These are phyloP conservation scores for Fusarium zealandicum DNA, from an alignment of 2,329 filamentous ascomycete species.

Conservation along the genomic window DNA sequence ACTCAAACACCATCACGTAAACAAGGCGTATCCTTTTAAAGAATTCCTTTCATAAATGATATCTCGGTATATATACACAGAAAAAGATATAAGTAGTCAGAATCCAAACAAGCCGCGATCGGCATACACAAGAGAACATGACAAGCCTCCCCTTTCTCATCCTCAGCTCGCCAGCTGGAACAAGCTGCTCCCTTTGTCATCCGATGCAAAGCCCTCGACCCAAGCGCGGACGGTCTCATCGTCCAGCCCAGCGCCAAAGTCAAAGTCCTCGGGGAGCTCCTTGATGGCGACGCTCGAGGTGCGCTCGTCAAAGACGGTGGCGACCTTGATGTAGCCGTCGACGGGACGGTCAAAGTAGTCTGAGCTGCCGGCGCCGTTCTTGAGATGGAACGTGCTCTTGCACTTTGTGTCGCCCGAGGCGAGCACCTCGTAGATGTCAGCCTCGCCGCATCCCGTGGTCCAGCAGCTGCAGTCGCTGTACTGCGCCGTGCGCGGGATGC, in stretches of 20 bases:
- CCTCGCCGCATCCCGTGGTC: slow-evolving; percentile 72
- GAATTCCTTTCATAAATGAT: slow-evolving; percentile 8
- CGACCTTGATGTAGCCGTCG: slow-evolving; percentile 66
- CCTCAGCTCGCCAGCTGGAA: slow-evolving; percentile 29
- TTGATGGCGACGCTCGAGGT: slow-evolving; percentile 64
- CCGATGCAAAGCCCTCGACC: slow-evolving; percentile 36
- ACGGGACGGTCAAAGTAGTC: slow-evolving; percentile 76
- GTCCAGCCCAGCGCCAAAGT: slow-evolving; percentile 51
- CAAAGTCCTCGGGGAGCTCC: slow-evolving; percentile 52
- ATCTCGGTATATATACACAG: slow-evolving; percentile 15
- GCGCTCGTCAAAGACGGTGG: slow-evolving; percentile 64
- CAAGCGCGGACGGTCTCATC: slow-evolving; percentile 49
- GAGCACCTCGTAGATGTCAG: slow-evolving; percentile 78
- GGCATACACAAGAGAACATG: neutral
- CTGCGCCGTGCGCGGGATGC: slow-evolving; percentile 73
- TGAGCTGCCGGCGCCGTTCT: slow-evolving; percentile 68
- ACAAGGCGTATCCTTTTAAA: neutral
- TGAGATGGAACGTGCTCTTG: slow-evolving; percentile 75
- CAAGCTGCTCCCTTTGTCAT: slow-evolving; percentile 31
- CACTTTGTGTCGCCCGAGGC: slow-evolving; percentile 68
- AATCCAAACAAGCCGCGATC: neutral
- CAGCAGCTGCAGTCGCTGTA: slow-evolving; percentile 79
- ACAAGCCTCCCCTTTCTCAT: neutral
- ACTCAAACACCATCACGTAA: too few relatives aligned
- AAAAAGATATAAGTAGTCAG: slow-evolving; percentile 19